These are phyloP conservation scores for Bimuria novae-zelandiae DNA, from an alignment of 2,329 filamentous ascomycete genomes.

Conservation along the genomic window DNA sequence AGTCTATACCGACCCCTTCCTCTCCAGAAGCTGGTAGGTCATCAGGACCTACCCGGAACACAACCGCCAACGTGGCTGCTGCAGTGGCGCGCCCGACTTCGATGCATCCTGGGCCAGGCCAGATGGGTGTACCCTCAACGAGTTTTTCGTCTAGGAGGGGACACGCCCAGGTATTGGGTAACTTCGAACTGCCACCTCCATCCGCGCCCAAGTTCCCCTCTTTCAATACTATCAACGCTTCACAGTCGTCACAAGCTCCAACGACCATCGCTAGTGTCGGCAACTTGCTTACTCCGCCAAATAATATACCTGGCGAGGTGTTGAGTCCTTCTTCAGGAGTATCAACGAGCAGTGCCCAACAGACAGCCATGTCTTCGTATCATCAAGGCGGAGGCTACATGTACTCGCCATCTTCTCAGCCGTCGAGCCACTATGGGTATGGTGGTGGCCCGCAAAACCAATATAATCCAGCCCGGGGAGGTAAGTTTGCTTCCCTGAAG, in stretches of 20 bases:
- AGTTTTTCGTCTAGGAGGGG: conserved; percentile 74
- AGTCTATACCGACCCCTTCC: conserved; percentile 48
- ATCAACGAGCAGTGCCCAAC: conserved; percentile 63
- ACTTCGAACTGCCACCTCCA: conserved; percentile 68
- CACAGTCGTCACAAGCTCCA: conserved; percentile 54
- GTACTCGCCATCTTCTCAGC: conserved; percentile 60
- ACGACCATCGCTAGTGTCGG: conserved; percentile 58
- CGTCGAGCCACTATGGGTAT: conserved; percentile 61
- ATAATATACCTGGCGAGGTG: conserved; percentile 63
- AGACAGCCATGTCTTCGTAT: conserved; percentile 63
- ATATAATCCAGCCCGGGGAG: conserved; percentile 41
- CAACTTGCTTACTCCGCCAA: conserved; percentile 66
- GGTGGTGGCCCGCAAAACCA: conserved; percentile 38
- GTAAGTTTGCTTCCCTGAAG: conserved; percentile 61
- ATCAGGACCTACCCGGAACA: conserved; percentile 46
- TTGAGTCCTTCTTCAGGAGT: conserved; percentile 66
- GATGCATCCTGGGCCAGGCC: conserved; percentile 66
- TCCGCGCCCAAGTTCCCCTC: conserved; percentile 60
- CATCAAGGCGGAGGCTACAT: conserved; percentile 67
- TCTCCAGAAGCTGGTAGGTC: conserved; percentile 49
- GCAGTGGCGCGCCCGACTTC: conserved; percentile 63
- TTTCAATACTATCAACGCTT: conserved; percentile 45
- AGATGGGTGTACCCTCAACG: conserved; percentile 60
- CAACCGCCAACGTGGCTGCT: conserved; percentile 65
- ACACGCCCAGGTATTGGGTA: conserved; percentile 70